Evolutionary conservation across 2,329 filamentous ascomycete genomes (phyloP).

Genomic region (Drechmeria coniospora): DNA sequence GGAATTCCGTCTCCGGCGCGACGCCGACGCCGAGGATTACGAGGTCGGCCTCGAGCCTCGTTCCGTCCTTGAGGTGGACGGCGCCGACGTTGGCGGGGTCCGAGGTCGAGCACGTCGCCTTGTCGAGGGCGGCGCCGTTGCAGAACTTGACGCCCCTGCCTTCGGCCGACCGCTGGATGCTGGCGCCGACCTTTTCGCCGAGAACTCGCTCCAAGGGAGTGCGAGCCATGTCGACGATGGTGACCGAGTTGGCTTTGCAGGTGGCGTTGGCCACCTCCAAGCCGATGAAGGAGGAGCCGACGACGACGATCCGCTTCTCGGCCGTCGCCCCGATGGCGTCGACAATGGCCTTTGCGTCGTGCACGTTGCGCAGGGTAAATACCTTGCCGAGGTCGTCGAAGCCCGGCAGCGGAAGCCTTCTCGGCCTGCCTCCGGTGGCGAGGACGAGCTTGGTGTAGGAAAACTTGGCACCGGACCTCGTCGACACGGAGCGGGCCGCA

Average conservation of each 20-base stretch:
- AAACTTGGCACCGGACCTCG: slow-evolving; percentile 54
- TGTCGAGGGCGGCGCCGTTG: slow-evolving; percentile 66
- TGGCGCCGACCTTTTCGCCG: slow-evolving; percentile 63
- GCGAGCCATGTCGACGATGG: slow-evolving; percentile 77
- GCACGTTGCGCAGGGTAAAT: slow-evolving; percentile 66
- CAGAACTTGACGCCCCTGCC: slow-evolving; percentile 81
- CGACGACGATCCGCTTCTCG: slow-evolving; percentile 84
- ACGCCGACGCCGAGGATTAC: slow-evolving; percentile 90
- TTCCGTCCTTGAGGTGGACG: slow-evolving; percentile 74
- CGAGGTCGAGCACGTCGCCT: slow-evolving; percentile 55
- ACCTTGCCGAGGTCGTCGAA: slow-evolving; percentile 80
- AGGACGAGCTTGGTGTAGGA: slow-evolving; percentile 80
- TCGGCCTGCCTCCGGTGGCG: slow-evolving; percentile 71
- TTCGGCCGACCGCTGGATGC: slow-evolving; percentile 67
- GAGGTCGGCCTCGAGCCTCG: slow-evolving; percentile 67
- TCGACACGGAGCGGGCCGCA: slow-evolving; percentile 53
- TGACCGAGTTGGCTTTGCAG: slow-evolving; percentile 64
- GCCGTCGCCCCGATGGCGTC: slow-evolving; percentile 63
- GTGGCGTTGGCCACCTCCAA: slow-evolving; percentile 92
- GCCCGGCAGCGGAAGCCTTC: slow-evolving; percentile 61
- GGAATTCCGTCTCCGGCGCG: slow-evolving; percentile 66
- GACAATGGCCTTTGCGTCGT: slow-evolving; percentile 64
- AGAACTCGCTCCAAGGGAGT: slow-evolving; percentile 76
- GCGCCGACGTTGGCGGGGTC: slow-evolving; percentile 61
- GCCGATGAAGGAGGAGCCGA: slow-evolving; percentile 92